phyloP scores from a whole-genome alignment of 2,329 filamentous ascomycete genomes.

The Tolypocladium capitatum region DNA sequence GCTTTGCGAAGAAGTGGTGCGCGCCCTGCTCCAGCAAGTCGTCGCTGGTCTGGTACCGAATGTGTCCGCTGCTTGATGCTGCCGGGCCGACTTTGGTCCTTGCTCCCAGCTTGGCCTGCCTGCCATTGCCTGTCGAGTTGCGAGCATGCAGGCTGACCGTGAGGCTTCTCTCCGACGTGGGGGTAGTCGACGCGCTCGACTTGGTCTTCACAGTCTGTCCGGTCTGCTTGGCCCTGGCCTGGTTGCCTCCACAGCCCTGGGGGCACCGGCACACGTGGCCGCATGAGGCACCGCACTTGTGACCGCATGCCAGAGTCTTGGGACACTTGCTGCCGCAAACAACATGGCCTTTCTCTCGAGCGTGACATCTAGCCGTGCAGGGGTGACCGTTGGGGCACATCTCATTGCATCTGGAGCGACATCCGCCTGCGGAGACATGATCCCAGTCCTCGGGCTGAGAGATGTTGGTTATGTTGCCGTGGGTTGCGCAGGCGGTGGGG shows the following conservation, averaged over 20 bases:
- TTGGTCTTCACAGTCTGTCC: no score
- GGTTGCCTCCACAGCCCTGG: neutral
- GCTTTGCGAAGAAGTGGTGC: neutral
- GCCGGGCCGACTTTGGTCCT: no score
- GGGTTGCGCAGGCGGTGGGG: conserved; percentile 50
- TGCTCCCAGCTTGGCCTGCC: no score
- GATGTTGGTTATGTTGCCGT: conserved; percentile 39
- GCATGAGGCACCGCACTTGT: neutral
- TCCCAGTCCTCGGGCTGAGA: conserved; percentile 39
- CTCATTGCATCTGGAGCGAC: conserved; percentile 4
- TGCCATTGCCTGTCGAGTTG: no score
- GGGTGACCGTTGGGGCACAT: conserved; percentile 9
- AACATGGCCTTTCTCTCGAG: no score
- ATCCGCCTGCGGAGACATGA: conserved; percentile 9
- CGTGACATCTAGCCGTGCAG: conserved; percentile 9
- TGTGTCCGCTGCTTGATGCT: neutral
- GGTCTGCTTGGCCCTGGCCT: no score
- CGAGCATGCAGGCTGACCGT: no score
- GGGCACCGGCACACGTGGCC: neutral
- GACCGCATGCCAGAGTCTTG: neutral
- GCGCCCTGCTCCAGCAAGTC: neutral
- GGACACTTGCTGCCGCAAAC: no score
- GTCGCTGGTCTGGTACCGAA: neutral
- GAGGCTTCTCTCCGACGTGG: no score
- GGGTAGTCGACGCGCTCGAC: no score